phyloP scores from a whole-genome alignment of 495 filamentous ascomycete species.

The Hyphodiscus hymeniophilus region DNA sequence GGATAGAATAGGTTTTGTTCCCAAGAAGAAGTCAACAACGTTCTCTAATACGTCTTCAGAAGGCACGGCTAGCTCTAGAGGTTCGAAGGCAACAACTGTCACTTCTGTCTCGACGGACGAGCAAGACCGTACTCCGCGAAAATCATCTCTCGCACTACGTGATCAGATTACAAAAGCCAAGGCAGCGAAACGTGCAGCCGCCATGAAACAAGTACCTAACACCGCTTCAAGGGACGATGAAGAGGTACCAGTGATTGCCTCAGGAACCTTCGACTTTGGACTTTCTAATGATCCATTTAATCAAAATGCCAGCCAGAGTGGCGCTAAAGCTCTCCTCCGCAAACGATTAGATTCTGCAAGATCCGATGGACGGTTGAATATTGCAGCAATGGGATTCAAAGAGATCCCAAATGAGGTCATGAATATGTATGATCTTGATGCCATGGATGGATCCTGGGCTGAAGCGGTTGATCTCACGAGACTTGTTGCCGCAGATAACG shows the following conservation, averaged over 20 bases:
- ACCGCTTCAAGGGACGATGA: conserved; percentile 27
- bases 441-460: conserved; percentile 64
- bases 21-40: conserved; percentile 32
- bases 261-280: conserved; percentile 46
- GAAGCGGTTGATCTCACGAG: conserved; percentile 89
- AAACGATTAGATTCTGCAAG: conserved; percentile 71
- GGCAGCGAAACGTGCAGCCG: conserved; percentile 62
- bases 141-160: conserved; percentile 72
- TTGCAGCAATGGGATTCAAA: conserved; percentile 74
- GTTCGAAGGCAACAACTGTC: conserved; percentile 27
- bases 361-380: conserved; percentile 77
- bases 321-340: conserved; percentile 55
- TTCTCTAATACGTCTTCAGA: conserved; percentile 42
- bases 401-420: conserved; percentile 78
- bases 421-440: conserved; percentile 78
- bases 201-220: conserved; percentile 28
- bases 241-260: conserved; percentile 35
- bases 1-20: conserved; percentile 30
- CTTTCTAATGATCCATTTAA: conserved; percentile 58
- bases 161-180: conserved; percentile 93
- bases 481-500: conserved; percentile 88
- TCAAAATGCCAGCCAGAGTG: conserved; percentile 50
- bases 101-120: conserved; percentile 16
- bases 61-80: conserved; percentile 28
- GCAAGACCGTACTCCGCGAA: conserved; percentile 29